Percentiles rank a stretch among this genome's conserved stretches.
phyloP scores from a whole-genome alignment of 2,329 filamentous ascomycete genomes.

The Sporothrix sp. region DNA sequence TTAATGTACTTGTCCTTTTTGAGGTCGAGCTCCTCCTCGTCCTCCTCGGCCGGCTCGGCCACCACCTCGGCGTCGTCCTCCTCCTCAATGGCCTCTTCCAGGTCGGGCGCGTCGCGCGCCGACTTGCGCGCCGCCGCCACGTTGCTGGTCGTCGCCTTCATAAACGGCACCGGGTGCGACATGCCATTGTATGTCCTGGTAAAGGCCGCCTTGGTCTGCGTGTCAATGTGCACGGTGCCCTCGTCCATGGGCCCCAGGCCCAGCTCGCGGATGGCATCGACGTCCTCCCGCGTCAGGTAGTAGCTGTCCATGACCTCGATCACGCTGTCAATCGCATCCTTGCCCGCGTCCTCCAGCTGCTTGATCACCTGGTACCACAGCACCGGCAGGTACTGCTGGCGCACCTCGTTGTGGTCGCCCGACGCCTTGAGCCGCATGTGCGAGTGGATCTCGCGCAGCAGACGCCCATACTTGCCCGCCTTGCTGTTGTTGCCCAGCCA shows the following conservation, averaged over 20 bases:
- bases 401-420: conserved; percentile 84
- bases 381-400: conserved; percentile 85
- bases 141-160: conserved; percentile 79
- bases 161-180: conserved; percentile 86
- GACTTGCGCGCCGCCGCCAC: conserved; percentile 62
- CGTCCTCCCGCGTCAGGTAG: conserved; percentile 88
- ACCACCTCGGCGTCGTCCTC: conserved; percentile 70
- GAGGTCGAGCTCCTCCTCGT: conserved; percentile 69
- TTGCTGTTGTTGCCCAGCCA: conserved; percentile 98
- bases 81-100: conserved; percentile 93
- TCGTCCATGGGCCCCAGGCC: conserved; percentile 78
- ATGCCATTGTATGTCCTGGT: conserved; percentile 79
- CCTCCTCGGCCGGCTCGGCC: conserved; percentile 52
- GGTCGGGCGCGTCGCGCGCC: conserved; percentile 71
- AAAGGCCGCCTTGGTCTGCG: conserved; percentile 79
- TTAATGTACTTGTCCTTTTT: conserved; percentile 97
- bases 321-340: conserved; percentile 68
- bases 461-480: conserved; percentile 64
- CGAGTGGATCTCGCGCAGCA: conserved; percentile 86
- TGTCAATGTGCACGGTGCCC: conserved; percentile 65
- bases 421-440: conserved; percentile 91
- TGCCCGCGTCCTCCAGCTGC: conserved; percentile 66
- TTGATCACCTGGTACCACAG: conserved; percentile 76
- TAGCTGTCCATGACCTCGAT: conserved; percentile 97
- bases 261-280: conserved; percentile 84